phyloP scores from a whole-genome alignment of 2,329 filamentous ascomycete genomes.

The Venturia nashicola region DNA sequence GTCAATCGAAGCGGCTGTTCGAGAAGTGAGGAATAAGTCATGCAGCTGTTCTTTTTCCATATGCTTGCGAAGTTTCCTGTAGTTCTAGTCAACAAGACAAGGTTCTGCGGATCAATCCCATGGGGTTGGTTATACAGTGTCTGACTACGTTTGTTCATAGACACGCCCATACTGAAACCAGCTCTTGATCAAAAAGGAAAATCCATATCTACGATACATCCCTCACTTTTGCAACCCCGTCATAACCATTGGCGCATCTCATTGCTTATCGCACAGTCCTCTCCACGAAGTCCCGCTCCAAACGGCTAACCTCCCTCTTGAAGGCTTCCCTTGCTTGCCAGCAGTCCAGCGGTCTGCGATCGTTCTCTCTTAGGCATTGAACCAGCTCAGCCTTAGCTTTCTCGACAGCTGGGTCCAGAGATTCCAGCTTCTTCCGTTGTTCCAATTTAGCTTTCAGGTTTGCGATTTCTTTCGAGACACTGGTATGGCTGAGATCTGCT shows the following conservation, averaged over 20 bases:
- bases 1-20: too few species aligned
- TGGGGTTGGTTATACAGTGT: neutral
- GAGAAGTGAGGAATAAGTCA: too few species aligned
- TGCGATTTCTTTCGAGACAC: conserved; percentile 45
- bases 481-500: conserved; percentile 37
- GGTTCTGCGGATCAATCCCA: neutral
- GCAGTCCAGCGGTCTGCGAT: conserved; percentile 82
- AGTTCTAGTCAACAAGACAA: neutral
- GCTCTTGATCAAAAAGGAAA: neutral
- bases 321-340: conserved; percentile 88
- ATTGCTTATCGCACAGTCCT: conserved; percentile 39
- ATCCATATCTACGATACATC: neutral
- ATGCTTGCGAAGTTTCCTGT: neutral
- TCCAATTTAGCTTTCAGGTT: conserved; percentile 38
- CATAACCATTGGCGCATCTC: neutral
- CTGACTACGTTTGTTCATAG: neutral
- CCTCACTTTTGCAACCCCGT: neutral
- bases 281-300: conserved; percentile 83
- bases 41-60: neutral
- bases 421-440: conserved; percentile 43
- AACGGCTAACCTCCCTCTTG: conserved; percentile 72
- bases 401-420: conserved; percentile 60
- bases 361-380: conserved; percentile 69
- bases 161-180: neutral
- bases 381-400: conserved; percentile 65